Evolutionary conservation across 2,329 filamentous ascomycete genomes (phyloP).

Genomic region (Aureobasidium sp.): DNA sequence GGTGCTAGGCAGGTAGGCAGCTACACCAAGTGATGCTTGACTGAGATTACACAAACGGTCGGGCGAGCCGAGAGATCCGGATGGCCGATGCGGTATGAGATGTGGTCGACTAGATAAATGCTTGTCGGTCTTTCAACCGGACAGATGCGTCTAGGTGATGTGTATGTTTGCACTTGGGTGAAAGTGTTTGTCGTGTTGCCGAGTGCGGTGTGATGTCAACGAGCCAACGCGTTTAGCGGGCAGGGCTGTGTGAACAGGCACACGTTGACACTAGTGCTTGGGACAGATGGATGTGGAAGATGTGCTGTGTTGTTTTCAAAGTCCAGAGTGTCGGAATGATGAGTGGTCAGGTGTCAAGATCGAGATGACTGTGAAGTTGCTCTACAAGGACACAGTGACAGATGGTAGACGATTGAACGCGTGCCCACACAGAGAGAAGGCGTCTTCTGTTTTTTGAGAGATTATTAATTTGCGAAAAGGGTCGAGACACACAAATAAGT

Average conservation of each 20-base stretch:
- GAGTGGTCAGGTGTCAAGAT: constrained; percentile 10
- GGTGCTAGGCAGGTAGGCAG: constrained; percentile 17
- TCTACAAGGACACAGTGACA: constrained; percentile 12
- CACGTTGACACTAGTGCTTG: constrained; percentile 13
- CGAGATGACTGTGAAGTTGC: constrained; percentile 11
- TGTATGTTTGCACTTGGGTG: not conserved
- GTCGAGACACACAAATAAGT: not conserved
- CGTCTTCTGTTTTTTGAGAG: constrained; percentile 1
- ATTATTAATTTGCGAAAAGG: constrained; percentile 10
- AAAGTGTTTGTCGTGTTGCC: constrained; percentile 12
- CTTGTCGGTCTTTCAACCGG: constrained; percentile 15
- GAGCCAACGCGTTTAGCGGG: constrained; percentile 10
- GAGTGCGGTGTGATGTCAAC: constrained; percentile 11
- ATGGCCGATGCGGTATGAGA: not conserved
- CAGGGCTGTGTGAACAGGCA: constrained; percentile 7
- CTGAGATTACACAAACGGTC: constrained; percentile 14
- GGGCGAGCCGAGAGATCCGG: not conserved
- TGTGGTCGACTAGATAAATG: constrained; percentile 10
- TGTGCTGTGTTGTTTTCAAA: constrained; percentile 1
- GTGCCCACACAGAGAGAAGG: not conserved
- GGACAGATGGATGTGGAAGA: constrained; percentile 7
- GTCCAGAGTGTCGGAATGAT: constrained; percentile 1
- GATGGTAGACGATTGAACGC: constrained; percentile 1
- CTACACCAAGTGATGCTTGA: constrained; percentile 12
- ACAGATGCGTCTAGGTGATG: constrained; percentile 7